Evolutionary conservation across 768 basidiomycete genomes (phyloP).

Genomic region (Russula sp.): DNA sequence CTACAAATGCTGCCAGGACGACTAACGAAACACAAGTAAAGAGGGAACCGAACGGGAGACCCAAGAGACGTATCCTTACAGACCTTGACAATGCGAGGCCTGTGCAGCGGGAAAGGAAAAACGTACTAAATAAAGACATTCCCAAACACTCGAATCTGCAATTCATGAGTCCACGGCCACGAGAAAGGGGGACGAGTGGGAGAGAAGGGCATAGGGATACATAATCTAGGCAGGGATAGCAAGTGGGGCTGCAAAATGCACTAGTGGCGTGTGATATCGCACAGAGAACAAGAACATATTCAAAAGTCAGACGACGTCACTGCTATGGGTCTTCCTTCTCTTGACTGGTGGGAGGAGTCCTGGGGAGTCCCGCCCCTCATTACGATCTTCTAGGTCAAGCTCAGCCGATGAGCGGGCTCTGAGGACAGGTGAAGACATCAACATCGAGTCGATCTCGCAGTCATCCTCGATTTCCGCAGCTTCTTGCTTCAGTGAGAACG

Average conservation of each 20-base stretch:
- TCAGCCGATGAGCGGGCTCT: constrained; percentile 21
- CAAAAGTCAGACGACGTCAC: constrained; percentile 8
- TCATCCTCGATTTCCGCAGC: constrained; percentile 24
- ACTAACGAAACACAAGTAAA: constrained; percentile 19
- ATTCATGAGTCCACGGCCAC: background rate
- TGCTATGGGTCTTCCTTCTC: constrained; percentile 37
- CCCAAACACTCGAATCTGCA: constrained; percentile 13
- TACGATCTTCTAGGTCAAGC: constrained; percentile 18
- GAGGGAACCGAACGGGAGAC: constrained; percentile 4
- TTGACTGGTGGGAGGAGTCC: constrained; percentile 31
- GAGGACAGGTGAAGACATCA: constrained; percentile 30
- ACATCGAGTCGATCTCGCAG: constrained; percentile 26
- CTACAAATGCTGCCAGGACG: constrained; percentile 4
- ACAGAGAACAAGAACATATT: background rate
- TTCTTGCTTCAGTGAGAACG: constrained; percentile 32
- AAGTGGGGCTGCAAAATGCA: constrained; percentile 7
- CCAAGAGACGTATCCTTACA: background rate
- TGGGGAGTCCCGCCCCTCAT: constrained; percentile 11
- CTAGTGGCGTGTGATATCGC: background rate
- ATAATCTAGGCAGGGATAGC: constrained; percentile 10
- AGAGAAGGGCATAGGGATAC: constrained; percentile 22
- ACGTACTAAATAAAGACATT: constrained; percentile 5
- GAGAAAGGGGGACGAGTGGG: background rate
- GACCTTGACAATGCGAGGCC: background rate
- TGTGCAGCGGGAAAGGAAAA: background rate